Conservation (phyloP, 192 early-diverging fungal genomes). For the Backusella sp. region DNA sequence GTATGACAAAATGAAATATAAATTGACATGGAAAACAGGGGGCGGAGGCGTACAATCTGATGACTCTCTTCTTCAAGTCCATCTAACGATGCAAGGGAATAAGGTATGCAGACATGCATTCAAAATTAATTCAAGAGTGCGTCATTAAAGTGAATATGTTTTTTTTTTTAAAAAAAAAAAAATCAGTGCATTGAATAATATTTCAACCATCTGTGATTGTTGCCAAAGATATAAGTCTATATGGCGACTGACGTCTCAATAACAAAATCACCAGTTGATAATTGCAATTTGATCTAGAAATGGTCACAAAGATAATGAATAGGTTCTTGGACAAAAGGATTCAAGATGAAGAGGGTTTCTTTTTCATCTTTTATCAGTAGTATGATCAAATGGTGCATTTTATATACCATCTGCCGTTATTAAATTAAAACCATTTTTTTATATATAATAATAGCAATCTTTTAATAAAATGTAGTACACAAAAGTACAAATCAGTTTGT, state of each 20-base stretch:
- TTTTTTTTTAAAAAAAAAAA: not conserved
- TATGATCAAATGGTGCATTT: slow-evolving; percentile 1
- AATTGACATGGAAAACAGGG: no score
- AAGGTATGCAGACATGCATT: not conserved
- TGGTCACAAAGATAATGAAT: not conserved
- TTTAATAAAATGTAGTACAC: not conserved
- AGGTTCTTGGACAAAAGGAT: not conserved
- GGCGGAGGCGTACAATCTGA: no score
- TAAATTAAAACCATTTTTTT: not conserved
- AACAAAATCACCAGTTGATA: not conserved
- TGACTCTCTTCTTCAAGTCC: not conserved
- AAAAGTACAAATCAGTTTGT: not conserved
- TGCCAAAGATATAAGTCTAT: not conserved
- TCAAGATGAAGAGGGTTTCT: not conserved
- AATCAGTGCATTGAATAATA: not conserved
- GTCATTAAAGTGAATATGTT: not conserved
- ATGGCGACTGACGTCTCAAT: not conserved
- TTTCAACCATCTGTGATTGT: no score
- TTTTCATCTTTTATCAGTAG: not conserved
- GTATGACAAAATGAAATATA: no score
- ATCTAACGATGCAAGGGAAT: not conserved
- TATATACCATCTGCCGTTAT: not conserved
- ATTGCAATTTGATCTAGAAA: not conserved
- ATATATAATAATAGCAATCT: not conserved
- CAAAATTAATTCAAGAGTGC: not conserved